These are phyloP conservation scores for Dipodascopsis uninucleata DNA, from an alignment of 805 yeast genomes.

Conservation along the genomic window DNA sequence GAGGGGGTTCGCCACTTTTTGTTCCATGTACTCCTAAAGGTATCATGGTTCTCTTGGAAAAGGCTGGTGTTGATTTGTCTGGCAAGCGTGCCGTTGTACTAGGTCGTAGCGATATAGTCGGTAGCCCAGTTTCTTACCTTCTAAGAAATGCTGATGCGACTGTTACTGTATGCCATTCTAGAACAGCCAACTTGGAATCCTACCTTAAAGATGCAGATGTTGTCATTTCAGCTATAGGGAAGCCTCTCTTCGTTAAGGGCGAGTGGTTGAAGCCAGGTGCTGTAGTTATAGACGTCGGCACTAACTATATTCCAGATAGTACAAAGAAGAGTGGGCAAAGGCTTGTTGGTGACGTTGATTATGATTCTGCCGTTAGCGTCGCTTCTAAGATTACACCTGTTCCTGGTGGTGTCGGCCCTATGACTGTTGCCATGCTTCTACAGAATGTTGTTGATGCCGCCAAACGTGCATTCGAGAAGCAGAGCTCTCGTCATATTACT, in stretches of 20 bases:
- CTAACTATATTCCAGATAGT: conserved; percentile 77
- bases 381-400: conserved; percentile 87
- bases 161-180: conserved; percentile 81
- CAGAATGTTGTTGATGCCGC: conserved; percentile 82
- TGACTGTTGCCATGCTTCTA: conserved; percentile 96
- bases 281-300: conserved; percentile 91
- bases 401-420: conserved; percentile 99
- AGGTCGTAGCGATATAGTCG: conserved; percentile 95
- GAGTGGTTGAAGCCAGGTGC: conserved; percentile 84
- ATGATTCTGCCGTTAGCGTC: conserved; percentile 54
- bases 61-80: conserved; percentile 60
- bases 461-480: conserved; percentile 46
- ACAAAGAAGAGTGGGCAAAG: conserved; percentile 71
- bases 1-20: conserved; percentile 77
- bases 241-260: conserved; percentile 77
- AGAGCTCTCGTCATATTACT: conserved; percentile 47
- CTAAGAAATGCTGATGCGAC: conserved; percentile 75
- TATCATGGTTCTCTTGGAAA: conserved; percentile 70
- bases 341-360: conserved; percentile 95
- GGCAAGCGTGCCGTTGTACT: conserved; percentile 87
- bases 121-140: conserved; percentile 85
- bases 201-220: conserved; percentile 72
- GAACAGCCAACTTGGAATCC: conserved; percentile 57
- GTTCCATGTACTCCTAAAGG: conserved; percentile 97
- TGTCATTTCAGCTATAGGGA: conserved; percentile 88